These are phyloP conservation scores for Heracleum sosnowskyi DNA, from an alignment of 129 eudicot genomes.

Conservation along the genomic window DNA sequence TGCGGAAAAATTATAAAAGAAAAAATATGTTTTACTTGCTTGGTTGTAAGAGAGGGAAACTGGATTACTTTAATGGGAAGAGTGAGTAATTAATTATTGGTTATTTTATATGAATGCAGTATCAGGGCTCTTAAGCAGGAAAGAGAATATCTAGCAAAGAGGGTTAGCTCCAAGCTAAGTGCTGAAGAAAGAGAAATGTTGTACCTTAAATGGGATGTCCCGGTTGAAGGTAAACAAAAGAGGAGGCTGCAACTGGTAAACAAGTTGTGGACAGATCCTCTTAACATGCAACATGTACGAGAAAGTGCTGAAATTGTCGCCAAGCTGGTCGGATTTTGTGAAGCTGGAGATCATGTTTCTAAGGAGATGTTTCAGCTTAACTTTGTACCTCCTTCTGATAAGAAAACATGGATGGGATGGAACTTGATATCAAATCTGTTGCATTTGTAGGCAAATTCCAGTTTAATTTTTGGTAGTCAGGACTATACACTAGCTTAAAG, in stretches of 20 bases:
- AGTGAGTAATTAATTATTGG: not conserved
- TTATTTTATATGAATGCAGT: slow-evolving; percentile 26
- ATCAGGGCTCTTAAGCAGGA: slow-evolving; percentile 89
- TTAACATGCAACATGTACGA: slow-evolving; percentile 59
- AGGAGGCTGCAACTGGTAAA: slow-evolving; percentile 82
- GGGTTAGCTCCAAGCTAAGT: slow-evolving; percentile 63
- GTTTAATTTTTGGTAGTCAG: not conserved
- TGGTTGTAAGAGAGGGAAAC: not conserved
- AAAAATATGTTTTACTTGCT: not conserved
- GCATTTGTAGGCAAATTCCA: slow-evolving; percentile 39
- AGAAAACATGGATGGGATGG: slow-evolving; percentile 96
- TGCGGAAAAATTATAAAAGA: not conserved
- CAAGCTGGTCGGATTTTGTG: slow-evolving; percentile 88
- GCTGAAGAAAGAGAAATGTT: slow-evolving; percentile 78
- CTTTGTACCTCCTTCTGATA: slow-evolving; percentile 65
- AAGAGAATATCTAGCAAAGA: slow-evolving; percentile 91
- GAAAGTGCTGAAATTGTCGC: slow-evolving; percentile 98
- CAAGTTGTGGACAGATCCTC: slow-evolving; percentile 87
- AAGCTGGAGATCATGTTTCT: slow-evolving; percentile 64
- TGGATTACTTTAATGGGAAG: not conserved
- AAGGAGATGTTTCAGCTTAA: slow-evolving; percentile 95
- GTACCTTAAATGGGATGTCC: slow-evolving; percentile 81
- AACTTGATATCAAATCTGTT: slow-evolving; percentile 74
- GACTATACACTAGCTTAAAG: not conserved
- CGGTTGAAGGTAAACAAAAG: slow-evolving; percentile 66